A percentile compares a stretch with the other conserved stretches of the same genome.
Conservation (phyloP, 306 rosid species). For the Pyrus betulifolia region DNA sequence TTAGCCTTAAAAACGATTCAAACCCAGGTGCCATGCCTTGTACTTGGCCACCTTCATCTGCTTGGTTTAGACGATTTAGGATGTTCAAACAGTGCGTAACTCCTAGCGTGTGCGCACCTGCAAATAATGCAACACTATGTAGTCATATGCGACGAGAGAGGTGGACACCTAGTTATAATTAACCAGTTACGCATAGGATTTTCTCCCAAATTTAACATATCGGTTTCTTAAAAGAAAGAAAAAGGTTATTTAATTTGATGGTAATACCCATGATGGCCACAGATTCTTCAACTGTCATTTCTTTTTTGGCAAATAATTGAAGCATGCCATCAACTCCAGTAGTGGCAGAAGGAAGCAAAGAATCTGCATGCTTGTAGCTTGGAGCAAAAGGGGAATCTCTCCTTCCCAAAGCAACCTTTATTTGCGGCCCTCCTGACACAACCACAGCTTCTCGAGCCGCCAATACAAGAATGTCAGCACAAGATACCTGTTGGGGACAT, state of each 20-base stretch:
- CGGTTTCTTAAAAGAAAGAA: neutral
- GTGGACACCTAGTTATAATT: neutral
- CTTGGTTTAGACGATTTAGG: conserved; percentile 9
- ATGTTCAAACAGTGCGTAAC: conserved; percentile 23
- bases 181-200: neutral
- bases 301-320: conserved; percentile 18
- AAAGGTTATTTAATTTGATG: neutral
- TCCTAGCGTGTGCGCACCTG: conserved; percentile 28
- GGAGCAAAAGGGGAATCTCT: conserved; percentile 18
- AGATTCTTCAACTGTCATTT: conserved; percentile 27
- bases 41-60: neutral
- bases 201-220: neutral
- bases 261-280: conserved; percentile 20
- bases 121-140: neutral
- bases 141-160: neutral
- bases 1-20: conserved; percentile 19
- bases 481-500: conserved; percentile 30
- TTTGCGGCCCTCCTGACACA: conserved; percentile 21
- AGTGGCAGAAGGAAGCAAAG: conserved; percentile 15
- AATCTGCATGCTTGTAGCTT: conserved; percentile 15
- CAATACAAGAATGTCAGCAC: conserved; percentile 29
- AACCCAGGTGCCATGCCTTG: conserved; percentile 13
- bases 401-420: conserved; percentile 26
- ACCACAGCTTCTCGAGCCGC: conserved; percentile 30
- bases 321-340: conserved; percentile 23